A percentile compares a stretch with the other conserved stretches of the same genome.
Conservation (phyloP, 352 stramenopile species). For the Pythium phragmiticola region DNA sequence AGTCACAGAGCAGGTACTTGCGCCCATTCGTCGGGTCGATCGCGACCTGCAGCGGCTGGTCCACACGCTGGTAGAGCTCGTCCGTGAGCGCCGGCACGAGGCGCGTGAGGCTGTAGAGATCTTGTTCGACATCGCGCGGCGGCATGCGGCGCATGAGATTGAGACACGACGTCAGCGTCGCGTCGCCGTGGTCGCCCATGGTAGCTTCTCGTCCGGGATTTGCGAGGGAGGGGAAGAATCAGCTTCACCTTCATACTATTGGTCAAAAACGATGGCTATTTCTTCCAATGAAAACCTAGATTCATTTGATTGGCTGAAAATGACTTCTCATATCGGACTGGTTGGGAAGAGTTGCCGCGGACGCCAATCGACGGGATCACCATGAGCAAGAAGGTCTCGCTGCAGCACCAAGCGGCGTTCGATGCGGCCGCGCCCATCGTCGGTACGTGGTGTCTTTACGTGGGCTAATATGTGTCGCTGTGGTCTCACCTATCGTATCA, state of each 20-base stretch:
- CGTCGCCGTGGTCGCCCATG: constrained; percentile 35
- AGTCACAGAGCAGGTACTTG: constrained; percentile 93
- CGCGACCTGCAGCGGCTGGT: constrained; percentile 89
- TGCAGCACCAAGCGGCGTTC: constrained; percentile 59
- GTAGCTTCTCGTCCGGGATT: constrained; percentile 6
- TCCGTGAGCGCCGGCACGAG: constrained; percentile 81
- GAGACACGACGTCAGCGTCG: constrained; percentile 71
- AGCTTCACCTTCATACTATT: constrained; percentile 17
- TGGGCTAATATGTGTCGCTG: background rate
- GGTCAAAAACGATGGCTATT: constrained; percentile 9
- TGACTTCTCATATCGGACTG: constrained; percentile 18
- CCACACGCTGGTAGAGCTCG: constrained; percentile 92
- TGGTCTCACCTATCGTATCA: background rate
- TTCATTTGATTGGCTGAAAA: constrained; percentile 21
- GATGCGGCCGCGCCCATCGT: constrained; percentile 59
- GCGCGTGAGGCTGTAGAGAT: constrained; percentile 84
- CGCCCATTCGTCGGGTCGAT: constrained; percentile 85
- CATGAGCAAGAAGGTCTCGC: constrained; percentile 69
- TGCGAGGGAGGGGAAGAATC: background rate
- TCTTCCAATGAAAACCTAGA: constrained; percentile 8
- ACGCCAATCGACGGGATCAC: background rate
- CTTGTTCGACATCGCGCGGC: constrained; percentile 78
- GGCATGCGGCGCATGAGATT: constrained; percentile 91
- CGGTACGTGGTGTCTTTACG: constrained; percentile 32
- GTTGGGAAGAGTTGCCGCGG: constrained; percentile 21